Conservation (phyloP, 2,329 filamentous ascomycete genomes). For the Magnaporthiopsis rhizophila region DNA sequence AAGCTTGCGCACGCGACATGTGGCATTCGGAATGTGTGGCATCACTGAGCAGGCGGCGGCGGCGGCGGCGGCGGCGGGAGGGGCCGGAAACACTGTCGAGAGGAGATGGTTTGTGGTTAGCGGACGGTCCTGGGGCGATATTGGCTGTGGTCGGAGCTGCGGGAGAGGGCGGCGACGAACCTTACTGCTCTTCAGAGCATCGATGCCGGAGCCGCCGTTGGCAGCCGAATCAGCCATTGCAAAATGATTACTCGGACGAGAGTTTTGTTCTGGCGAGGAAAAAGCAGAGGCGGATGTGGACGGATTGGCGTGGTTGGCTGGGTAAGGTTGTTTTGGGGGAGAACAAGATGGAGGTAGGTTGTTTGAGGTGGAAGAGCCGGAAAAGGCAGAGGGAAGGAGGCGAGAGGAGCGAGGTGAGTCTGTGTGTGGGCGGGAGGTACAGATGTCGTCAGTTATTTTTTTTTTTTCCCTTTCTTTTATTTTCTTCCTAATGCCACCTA, state of each 20-base stretch:
- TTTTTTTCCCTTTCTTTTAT: not conserved
- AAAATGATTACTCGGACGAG: not conserved
- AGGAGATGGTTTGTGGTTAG: constrained; percentile 20
- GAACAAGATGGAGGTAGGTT: not conserved
- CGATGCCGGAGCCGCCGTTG: constrained; percentile 38
- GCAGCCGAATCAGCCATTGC: constrained; percentile 33
- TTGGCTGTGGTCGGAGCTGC: not conserved
- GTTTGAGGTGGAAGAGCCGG: not conserved
- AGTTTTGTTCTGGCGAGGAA: not conserved
- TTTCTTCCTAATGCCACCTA: not conserved
- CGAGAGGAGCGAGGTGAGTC: not conserved
- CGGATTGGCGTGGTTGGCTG: not conserved
- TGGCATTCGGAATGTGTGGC: not conserved
- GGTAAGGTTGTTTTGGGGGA: not conserved
- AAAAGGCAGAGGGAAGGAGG: not conserved
- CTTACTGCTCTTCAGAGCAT: constrained; percentile 46
- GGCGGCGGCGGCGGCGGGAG: too few species aligned
- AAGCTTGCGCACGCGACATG: not conserved
- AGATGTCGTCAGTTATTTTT: constrained; percentile 4
- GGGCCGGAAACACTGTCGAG: not conserved
- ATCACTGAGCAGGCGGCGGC: not conserved
- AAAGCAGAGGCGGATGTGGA: not conserved
- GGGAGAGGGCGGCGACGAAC: constrained; percentile 28
- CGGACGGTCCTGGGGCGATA: constrained; percentile 6
- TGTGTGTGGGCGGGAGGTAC: not conserved